Percentiles rank a stretch among this genome's conserved stretches.
Evolutionary conservation across 2,329 filamentous ascomycete species (phyloP).

Genomic region (Phaeophleospora eucalypticola): DNA sequence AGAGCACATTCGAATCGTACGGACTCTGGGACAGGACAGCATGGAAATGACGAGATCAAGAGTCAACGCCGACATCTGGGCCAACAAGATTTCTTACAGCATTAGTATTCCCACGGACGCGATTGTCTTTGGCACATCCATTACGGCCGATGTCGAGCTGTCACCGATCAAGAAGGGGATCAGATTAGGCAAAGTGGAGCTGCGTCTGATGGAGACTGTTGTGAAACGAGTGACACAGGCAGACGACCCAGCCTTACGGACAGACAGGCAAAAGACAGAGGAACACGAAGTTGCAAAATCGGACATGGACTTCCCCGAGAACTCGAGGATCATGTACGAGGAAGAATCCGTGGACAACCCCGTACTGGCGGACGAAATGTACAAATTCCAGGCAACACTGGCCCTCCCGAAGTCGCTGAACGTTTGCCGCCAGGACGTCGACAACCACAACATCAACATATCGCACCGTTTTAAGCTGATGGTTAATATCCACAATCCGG

Average conservation of each 20-base stretch:
- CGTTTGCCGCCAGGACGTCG: conserved; percentile 83
- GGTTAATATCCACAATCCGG: conserved; percentile 87
- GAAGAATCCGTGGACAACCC: conserved; percentile 39
- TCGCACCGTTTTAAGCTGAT: conserved; percentile 89
- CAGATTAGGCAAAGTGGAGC: conserved; percentile 74
- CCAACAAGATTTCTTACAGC: conserved; percentile 94
- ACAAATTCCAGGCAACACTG: conserved; percentile 55
- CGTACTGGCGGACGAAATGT: conserved; percentile 51
- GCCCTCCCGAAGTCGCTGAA: conserved; percentile 77
- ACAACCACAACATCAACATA: conserved; percentile 84
- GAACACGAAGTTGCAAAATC: conserved; percentile 37
- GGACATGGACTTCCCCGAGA: conserved; percentile 37
- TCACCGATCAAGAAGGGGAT: conserved; percentile 86
- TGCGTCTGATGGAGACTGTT: conserved; percentile 77
- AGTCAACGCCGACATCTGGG: conserved; percentile 89
- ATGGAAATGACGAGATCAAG: conserved; percentile 57
- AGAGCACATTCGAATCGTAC: conserved; percentile 55
- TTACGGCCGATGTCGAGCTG: conserved; percentile 80
- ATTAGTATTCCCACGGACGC: conserved; percentile 92
- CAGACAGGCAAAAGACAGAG: conserved; percentile 32
- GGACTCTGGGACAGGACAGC: conserved; percentile 57
- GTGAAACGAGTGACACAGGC: conserved; percentile 34
- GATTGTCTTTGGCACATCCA: conserved; percentile 83
- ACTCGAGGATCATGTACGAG: conserved; percentile 32
- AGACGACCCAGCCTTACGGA: conserved; percentile 32